Conservation (phyloP, 1,284 basidiomycete genomes). For the Earliella scabrosa region DNA sequence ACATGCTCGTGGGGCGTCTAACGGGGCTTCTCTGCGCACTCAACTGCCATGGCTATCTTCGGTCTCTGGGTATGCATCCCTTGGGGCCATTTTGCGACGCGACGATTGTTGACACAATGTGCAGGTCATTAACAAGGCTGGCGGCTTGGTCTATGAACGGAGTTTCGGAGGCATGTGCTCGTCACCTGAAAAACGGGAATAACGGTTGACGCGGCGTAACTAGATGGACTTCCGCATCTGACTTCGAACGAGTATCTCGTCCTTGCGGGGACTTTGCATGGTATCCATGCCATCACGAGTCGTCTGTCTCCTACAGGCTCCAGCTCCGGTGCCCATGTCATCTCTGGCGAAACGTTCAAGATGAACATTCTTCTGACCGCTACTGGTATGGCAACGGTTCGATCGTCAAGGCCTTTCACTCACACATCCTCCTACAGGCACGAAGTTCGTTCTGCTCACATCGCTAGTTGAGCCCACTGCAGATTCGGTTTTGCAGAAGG, state of each 20-base stretch:
- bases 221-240: slow-evolving; percentile 86
- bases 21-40: background rate
- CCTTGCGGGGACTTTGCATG: slow-evolving; percentile 95
- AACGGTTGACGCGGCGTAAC: slow-evolving; percentile 13
- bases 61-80: slow-evolving; percentile 75
- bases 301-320: slow-evolving; percentile 84
- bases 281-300: slow-evolving; percentile 97
- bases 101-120: background rate
- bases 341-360: slow-evolving; percentile 94
- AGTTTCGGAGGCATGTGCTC: slow-evolving; percentile 78
- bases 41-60: slow-evolving; percentile 64
- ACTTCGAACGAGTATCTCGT: slow-evolving; percentile 98
- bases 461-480: slow-evolving; percentile 77
- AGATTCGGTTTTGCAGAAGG: slow-evolving; percentile 76
- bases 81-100: background rate
- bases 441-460: slow-evolving; percentile 95
- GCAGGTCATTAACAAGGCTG: slow-evolving; percentile 98
- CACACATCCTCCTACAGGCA: slow-evolving; percentile 59
- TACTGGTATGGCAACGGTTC: slow-evolving; percentile 74
- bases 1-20: slow-evolving; percentile 20
- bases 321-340: slow-evolving; percentile 89
- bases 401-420: no score
- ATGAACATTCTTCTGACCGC: slow-evolving; percentile 88
- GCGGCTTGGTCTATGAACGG: slow-evolving; percentile 93
- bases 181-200: background rate